Evolutionary conservation across 495 filamentous ascomycete species (phyloP).

Genomic region (Hyaloscypha hepaticicola): DNA sequence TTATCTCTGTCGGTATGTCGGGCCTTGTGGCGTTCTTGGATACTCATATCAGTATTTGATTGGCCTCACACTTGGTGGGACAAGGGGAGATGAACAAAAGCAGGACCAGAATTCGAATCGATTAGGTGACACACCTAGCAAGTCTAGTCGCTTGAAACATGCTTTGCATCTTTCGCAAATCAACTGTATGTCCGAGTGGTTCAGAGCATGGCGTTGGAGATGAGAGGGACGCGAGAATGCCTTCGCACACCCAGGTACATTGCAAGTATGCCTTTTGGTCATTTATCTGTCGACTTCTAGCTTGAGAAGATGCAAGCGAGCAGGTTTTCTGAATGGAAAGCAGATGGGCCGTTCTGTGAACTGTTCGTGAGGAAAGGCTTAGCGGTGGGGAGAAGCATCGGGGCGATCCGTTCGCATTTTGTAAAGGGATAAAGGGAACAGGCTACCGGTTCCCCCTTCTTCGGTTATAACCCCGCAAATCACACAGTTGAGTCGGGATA

Average conservation of each 20-base stretch:
- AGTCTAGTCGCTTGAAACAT: background rate
- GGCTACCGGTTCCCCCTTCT: background rate
- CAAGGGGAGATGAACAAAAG: background rate
- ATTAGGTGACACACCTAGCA: background rate
- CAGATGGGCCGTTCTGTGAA: background rate
- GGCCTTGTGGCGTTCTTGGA: background rate
- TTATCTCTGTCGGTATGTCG: background rate
- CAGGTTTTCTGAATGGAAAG: background rate
- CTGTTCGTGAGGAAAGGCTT: background rate
- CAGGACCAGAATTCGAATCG: background rate
- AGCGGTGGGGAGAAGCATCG: background rate
- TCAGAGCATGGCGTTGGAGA: background rate
- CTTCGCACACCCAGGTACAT: background rate
- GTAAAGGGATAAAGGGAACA: background rate
- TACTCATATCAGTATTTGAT: background rate
- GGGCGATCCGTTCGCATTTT: background rate
- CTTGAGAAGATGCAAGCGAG: background rate
- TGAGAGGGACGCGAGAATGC: background rate
- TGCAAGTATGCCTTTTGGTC: background rate
- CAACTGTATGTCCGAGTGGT: background rate
- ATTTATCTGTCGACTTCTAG: background rate
- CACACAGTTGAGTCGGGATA: background rate
- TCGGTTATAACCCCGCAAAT: background rate
- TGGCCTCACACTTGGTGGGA: background rate
- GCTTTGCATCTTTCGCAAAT: background rate